phyloP scores from a whole-genome alignment of 169 alveolate genomes.

The Plasmodium vinckei region DNA sequence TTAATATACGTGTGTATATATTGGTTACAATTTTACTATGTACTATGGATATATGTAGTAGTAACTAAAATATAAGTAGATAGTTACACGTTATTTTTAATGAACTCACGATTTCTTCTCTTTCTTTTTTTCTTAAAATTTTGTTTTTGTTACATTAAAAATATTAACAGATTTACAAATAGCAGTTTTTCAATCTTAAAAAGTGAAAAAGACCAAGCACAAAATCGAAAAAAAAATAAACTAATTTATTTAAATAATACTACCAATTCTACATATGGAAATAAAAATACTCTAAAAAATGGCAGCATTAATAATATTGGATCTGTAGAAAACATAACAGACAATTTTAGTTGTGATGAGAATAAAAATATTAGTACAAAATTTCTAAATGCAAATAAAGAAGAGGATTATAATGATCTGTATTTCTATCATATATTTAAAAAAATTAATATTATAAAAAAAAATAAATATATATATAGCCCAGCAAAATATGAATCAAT shows the following conservation, averaged over 20 bases:
- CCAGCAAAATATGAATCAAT: conserved; percentile 64
- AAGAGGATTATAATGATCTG: conserved; percentile 46
- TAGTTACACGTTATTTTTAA: conserved; percentile 18
- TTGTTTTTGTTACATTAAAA: conserved; percentile 28
- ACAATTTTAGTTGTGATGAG: background rate
- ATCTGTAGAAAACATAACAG: background rate
- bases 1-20: conserved; percentile 3
- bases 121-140: conserved; percentile 11
- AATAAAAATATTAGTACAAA: background rate
- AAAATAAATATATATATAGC: conserved; percentile 40
- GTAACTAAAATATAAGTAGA: conserved; percentile 3
- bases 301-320: background rate
- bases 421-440: conserved; percentile 64
- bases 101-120: conserved; percentile 32
- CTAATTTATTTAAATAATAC: background rate
- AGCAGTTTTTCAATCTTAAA: background rate
- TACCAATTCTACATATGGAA: background rate
- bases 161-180: conserved; percentile 18
- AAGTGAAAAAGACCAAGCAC: conserved; percentile 1
- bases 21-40: background rate
- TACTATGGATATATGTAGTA: too few relatives aligned
- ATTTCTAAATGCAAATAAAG: conserved; percentile 55
- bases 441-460: conserved; percentile 46
- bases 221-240: background rate
- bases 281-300: conserved; percentile 1